A percentile compares a stretch with the other conserved stretches of the same genome.
phyloP scores from a whole-genome alignment of 257 asterid species.

The Lantana camara region DNA sequence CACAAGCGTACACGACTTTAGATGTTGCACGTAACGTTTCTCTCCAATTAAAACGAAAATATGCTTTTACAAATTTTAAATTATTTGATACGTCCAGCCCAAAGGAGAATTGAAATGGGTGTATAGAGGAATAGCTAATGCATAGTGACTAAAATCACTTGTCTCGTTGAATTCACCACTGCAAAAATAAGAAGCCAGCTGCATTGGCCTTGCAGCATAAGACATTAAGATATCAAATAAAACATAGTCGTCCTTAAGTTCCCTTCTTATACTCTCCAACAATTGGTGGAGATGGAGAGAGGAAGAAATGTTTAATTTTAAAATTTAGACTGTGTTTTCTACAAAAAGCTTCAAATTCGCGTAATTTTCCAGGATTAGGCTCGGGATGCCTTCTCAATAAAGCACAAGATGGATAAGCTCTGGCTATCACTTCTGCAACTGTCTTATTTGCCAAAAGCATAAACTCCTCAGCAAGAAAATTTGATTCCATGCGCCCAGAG shows the following conservation, averaged over 20 bases:
- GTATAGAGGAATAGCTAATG: conserved; percentile 80
- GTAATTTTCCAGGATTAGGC: conserved; percentile 72
- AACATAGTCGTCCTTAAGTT: conserved; percentile 59
- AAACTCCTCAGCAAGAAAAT: conserved; percentile 83
- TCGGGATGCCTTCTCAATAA: conserved; percentile 82
- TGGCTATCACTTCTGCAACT: conserved; percentile 86
- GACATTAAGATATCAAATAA: conserved; percentile 71
- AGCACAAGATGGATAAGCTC: conserved; percentile 85
- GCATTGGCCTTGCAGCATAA: conserved; percentile 92
- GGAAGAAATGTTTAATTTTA: conserved; percentile 61
- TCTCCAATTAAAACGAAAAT: no score
- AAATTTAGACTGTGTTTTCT: conserved; percentile 67
- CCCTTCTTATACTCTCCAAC: conserved; percentile 57
- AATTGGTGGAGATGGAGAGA: conserved; percentile 60
- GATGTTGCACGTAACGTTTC: no score
- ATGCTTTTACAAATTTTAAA: no score
- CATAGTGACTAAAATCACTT: conserved; percentile 63
- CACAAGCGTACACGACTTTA: no score
- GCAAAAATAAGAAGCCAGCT: conserved; percentile 79
- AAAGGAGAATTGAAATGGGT: conserved; percentile 95
- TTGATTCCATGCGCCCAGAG: conserved; percentile 50
- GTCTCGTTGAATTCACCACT: conserved; percentile 58
- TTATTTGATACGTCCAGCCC: conserved; percentile 59
- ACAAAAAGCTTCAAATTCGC: conserved; percentile 75
- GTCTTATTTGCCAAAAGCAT: conserved; percentile 88